phyloP scores from a whole-genome alignment of 441 rosid species.

The Erodium trifolium region DNA sequence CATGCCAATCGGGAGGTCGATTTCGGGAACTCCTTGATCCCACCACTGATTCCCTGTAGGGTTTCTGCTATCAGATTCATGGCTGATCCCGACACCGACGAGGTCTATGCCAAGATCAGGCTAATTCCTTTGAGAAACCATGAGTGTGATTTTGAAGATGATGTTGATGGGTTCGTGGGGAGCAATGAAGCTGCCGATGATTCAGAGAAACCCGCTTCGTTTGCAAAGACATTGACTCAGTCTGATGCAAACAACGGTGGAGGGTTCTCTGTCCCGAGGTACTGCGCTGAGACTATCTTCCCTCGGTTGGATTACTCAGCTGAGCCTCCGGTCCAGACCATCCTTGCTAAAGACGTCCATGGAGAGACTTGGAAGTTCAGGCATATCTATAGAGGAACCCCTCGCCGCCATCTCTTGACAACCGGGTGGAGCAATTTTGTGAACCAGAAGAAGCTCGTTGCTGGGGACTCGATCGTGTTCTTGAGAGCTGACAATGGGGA shows the following conservation, averaged over 20 bases:
- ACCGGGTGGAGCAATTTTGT: conserved; percentile 99
- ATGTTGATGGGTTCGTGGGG: conserved; percentile 21
- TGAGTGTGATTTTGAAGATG: conserved; percentile 32
- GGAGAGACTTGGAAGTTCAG: conserved; percentile 88
- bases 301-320: conserved; percentile 71
- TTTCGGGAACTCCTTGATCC: conserved; percentile 45
- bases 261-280: conserved; percentile 95
- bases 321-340: conserved; percentile 94
- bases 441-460: conserved; percentile 91
- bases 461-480: conserved; percentile 93
- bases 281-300: conserved; percentile 92
- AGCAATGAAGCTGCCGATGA: conserved; percentile 32
- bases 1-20: conserved; percentile 60
- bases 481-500: conserved; percentile 75
- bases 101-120: conserved; percentile 68
- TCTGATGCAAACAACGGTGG: conserved; percentile 81
- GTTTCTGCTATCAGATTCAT: conserved; percentile 60
- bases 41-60: conserved; percentile 52
- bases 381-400: conserved; percentile 94
- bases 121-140: conserved; percentile 44
- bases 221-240: conserved; percentile 89
- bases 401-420: conserved; percentile 86
- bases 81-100: conserved; percentile 86
- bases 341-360: conserved; percentile 88
- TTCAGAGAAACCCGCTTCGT: conserved; percentile 66